These are phyloP conservation scores for Chondrus crispus DNA, from an alignment of 23 red algal genomes.

Conservation along the genomic window DNA sequence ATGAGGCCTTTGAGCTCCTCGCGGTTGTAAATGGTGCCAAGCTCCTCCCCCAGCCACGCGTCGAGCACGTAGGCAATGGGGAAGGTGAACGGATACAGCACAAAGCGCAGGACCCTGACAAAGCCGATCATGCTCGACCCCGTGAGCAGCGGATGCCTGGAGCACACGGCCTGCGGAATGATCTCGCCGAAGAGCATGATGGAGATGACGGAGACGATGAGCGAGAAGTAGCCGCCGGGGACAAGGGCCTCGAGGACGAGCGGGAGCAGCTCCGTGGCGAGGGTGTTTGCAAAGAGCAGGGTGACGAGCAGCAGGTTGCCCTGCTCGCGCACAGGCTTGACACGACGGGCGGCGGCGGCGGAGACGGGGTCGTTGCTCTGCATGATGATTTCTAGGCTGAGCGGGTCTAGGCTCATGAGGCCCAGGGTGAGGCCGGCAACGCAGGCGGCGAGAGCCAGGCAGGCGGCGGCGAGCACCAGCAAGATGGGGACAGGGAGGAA, in stretches of 20 bases:
- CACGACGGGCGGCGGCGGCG: conserved; percentile 55
- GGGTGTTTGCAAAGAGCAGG: conserved; percentile 88
- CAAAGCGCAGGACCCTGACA: conserved; percentile 76
- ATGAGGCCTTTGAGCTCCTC: conserved; percentile 85
- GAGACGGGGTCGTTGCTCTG: conserved; percentile 66
- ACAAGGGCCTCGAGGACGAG: conserved; percentile 75
- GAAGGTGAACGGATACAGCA: conserved; percentile 78
- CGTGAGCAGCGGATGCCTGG: conserved; percentile 73
- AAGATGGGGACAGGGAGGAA: conserved; percentile 32
- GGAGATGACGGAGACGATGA: conserved; percentile 57
- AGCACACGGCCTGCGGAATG: conserved; percentile 92
- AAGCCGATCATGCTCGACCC: conserved; percentile 79
- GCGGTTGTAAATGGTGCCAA: conserved; percentile 75
- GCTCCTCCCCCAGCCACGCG: conserved; percentile 77
- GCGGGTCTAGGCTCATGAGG: conserved; percentile 82
- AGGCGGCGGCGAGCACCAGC: conserved; percentile 68
- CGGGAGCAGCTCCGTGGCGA: conserved; percentile 73
- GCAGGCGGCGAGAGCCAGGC: conserved; percentile 67
- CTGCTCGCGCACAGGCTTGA: conserved; percentile 90
- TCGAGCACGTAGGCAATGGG: conserved; percentile 83
- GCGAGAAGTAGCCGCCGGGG: conserved; percentile 63
- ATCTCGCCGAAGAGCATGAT: conserved; percentile 94
- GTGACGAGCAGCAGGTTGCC: conserved; percentile 95
- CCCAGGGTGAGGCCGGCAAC: conserved; percentile 94
- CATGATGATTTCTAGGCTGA: conserved; percentile 71